phyloP scores from a whole-genome alignment of 192 early-diverging fungal species.

The Coemansia sp. region DNA sequence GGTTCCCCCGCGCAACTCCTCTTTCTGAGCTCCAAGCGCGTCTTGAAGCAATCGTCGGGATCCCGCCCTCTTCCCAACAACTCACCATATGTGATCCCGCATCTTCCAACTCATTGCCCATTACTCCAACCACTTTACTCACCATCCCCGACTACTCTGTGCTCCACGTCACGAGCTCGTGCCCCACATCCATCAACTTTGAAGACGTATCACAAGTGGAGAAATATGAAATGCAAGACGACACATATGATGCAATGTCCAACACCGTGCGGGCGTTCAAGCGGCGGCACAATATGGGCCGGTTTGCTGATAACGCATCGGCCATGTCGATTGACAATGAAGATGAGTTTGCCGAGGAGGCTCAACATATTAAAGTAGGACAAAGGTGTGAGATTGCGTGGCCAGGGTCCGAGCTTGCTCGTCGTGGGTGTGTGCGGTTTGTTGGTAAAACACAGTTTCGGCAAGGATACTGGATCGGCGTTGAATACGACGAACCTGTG shows the following conservation, averaged over 20 bases:
- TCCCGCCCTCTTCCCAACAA: slow-evolving; percentile 67
- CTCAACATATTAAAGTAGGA: slow-evolving; percentile 67
- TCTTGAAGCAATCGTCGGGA: slow-evolving; percentile 90
- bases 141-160: slow-evolving; percentile 69
- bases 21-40: slow-evolving; percentile 58
- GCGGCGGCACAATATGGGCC: slow-evolving; percentile 82
- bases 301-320: slow-evolving; percentile 76
- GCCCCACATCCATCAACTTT: slow-evolving; percentile 62
- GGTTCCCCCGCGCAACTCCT: slow-evolving; percentile 63
- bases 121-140: neutral
- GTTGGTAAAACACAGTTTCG: slow-evolving; percentile 80
- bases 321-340: slow-evolving; percentile 83
- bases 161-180: slow-evolving; percentile 59
- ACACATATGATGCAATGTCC: slow-evolving; percentile 79
- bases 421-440: slow-evolving; percentile 67
- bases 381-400: slow-evolving; percentile 80
- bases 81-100: slow-evolving; percentile 18
- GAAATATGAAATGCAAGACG: slow-evolving; percentile 89
- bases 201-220: slow-evolving; percentile 88
- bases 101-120: too few species aligned
- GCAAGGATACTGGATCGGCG: slow-evolving; percentile 88
- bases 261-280: slow-evolving; percentile 90
- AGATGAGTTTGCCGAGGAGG: slow-evolving; percentile 65
- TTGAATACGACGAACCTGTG: slow-evolving; percentile 94
- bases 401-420: slow-evolving; percentile 11